A percentile compares a stretch with the other conserved stretches of the same genome.
phyloP scores from a whole-genome alignment of 257 asterid species.

The Anisodus acutangulus region DNA sequence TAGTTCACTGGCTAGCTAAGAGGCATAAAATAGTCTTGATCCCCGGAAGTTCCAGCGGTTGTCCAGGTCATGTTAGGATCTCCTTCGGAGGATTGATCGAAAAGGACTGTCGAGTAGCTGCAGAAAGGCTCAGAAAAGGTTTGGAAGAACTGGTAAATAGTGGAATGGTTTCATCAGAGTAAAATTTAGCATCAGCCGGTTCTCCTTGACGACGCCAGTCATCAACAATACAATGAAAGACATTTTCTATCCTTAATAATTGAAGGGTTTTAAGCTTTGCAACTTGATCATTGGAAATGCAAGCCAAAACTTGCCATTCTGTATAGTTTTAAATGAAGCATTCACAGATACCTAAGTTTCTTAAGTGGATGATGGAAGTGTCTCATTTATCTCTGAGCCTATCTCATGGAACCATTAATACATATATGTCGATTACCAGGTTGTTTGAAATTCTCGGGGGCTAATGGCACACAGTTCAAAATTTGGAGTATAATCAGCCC shows the following conservation, averaged over 20 bases:
- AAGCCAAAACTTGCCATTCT: slow-evolving; percentile 21
- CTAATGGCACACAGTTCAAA: background rate
- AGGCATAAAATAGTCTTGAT: slow-evolving; percentile 71
- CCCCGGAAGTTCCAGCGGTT: slow-evolving; percentile 81
- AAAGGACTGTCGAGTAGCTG: slow-evolving; percentile 63
- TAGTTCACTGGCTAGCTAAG: slow-evolving; percentile 78
- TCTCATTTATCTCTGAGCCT: background rate
- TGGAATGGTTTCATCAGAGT: slow-evolving; percentile 58
- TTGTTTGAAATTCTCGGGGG: background rate
- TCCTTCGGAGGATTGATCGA: slow-evolving; percentile 80
- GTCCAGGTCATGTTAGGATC: slow-evolving; percentile 75
- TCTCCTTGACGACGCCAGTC: background rate
- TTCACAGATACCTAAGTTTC: slow-evolving; percentile 12
- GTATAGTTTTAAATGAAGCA: slow-evolving; percentile 30
- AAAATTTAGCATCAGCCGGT: background rate
- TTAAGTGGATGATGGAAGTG: slow-evolving; percentile 22
- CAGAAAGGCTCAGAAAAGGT: slow-evolving; percentile 81
- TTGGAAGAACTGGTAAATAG: slow-evolving; percentile 67
- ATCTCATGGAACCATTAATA: background rate
- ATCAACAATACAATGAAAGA: background rate
- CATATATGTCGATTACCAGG: background rate
- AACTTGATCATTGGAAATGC: slow-evolving; percentile 25
- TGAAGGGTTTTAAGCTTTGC: slow-evolving; percentile 12
- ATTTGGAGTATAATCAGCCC: background rate
- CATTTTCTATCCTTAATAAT: slow-evolving; percentile 28